These are phyloP conservation scores for Neofusicoccum sp. DNA, from an alignment of 2,329 filamentous ascomycete species.

Conservation along the genomic window DNA sequence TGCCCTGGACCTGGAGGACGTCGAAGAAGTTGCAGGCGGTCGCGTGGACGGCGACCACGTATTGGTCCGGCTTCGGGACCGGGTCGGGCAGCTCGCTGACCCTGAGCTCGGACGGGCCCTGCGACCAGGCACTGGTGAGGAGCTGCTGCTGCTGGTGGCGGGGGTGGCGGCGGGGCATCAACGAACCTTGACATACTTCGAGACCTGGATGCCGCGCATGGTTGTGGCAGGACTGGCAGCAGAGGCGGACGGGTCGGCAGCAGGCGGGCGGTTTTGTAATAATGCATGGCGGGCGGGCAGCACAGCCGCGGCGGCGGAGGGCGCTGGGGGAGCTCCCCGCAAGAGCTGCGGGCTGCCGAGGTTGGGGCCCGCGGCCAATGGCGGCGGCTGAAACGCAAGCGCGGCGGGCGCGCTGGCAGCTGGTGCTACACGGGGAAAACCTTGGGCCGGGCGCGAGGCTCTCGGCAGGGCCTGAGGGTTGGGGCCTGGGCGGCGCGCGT, in stretches of 20 bases:
- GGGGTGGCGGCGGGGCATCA: constrained; percentile 23
- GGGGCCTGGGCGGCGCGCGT: too few relatives aligned
- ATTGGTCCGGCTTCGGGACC: constrained; percentile 70
- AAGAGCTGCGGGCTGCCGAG: not conserved
- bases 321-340: constrained; percentile 15
- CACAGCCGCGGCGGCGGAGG: not conserved
- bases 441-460: not conserved
- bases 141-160: not conserved
- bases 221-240: constrained; percentile 31
- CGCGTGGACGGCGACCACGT: constrained; percentile 84
- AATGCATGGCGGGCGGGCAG: not conserved
- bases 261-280: not conserved
- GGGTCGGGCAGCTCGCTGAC: constrained; percentile 77
- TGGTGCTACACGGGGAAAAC: not conserved
- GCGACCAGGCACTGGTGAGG: constrained; percentile 10
- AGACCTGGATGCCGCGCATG: constrained; percentile 77
- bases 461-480: not conserved
- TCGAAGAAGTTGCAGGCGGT: constrained; percentile 97
- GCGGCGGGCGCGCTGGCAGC: not conserved
- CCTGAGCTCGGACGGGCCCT: constrained; percentile 79
- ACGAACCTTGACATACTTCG: constrained; percentile 71
- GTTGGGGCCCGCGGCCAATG: constrained; percentile 11
- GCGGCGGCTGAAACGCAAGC: constrained; percentile 11
- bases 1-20: constrained; percentile 89
- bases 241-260: not conserved